These are phyloP conservation scores for Nemophila menziesii DNA, from an alignment of 257 asterid species.

Conservation along the genomic window DNA sequence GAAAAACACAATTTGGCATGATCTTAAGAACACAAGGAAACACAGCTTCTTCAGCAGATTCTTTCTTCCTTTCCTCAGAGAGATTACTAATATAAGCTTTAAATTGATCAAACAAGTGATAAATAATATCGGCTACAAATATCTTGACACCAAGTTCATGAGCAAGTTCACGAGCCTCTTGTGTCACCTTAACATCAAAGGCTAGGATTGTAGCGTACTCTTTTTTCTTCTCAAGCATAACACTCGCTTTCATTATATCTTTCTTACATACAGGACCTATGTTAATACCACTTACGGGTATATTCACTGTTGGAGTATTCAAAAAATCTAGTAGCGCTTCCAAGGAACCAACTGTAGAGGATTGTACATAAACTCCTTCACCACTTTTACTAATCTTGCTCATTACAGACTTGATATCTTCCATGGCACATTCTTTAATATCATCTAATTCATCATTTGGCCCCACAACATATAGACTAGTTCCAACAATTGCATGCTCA, in stretches of 20 bases:
- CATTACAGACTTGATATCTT: conserved; percentile 91
- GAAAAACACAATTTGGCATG: conserved; percentile 69
- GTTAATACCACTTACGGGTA: conserved; percentile 97
- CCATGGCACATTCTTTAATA: conserved; percentile 79
- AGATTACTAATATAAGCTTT: conserved; percentile 88
- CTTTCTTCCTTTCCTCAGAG: conserved; percentile 89
- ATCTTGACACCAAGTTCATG: conserved; percentile 81
- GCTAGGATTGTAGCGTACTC: conserved; percentile 90
- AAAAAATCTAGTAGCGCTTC: conserved; percentile 93
- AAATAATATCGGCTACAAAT: conserved; percentile 79
- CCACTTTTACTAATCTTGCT: conserved; percentile 84
- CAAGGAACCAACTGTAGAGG: conserved; percentile 96
- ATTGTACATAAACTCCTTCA: conserved; percentile 93
- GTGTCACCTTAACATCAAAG: conserved; percentile 85
- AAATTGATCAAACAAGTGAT: conserved; percentile 86
- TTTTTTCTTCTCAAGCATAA: conserved; percentile 96
- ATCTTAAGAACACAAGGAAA: conserved; percentile 93
- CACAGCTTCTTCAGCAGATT: conserved; percentile 90
- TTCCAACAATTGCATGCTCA: conserved; percentile 98
- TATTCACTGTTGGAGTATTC: conserved; percentile 78
- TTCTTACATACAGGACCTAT: conserved; percentile 91
- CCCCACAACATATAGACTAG: conserved; percentile 82
- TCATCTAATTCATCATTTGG: conserved; percentile 76
- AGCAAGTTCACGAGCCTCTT: conserved; percentile 85
- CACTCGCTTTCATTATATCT: conserved; percentile 97